Evolutionary conservation across 306 rosid genomes (phyloP), one percentile per base, ranked within the genome.

Genomic region (Vigna unguiculata): DNA sequence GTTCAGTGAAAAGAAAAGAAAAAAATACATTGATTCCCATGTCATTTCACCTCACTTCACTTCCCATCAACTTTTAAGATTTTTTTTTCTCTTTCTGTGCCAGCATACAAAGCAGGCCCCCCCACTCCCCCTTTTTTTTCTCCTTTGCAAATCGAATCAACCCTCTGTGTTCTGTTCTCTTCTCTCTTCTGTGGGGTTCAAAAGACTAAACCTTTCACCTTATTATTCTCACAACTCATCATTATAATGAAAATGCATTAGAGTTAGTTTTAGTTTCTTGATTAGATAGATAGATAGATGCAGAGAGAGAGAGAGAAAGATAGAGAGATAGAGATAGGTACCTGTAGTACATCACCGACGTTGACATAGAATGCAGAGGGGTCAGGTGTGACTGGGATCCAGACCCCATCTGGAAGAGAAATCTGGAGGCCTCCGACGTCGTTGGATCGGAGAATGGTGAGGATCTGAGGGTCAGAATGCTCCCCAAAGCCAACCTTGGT

Each of bases 401-500:
- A 93, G 5, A 86, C 69, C 6, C 92, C 92, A 52, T 85, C 60
- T 34, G 78, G 80, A 10, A 78, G 81, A 7, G 89, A 89, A 48
- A 93, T 90, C 75, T 93, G 96, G 60, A 93, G 96, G 76, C 98
- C 98, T 30, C 58, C 40, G 7, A 89, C 98, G 20, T 93, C 93
- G 86, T 93, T 90, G 76, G 98, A 93, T 91, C 89, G 69, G 7
- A 93, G 81, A 1, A 93, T 75, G 48, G 96, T 90, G 62, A 90
- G 16, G 79, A 93, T 89, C 88, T 93, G 98, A 83, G 98, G 98
- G 89, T 93, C 98, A 75, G 93, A 83, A 82, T 93, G 98, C 85
- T 83, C 97, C 9, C 96, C 97, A 57, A 92, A 86, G 1, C 92
- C 97, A 53, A 90, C 79, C 40, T 60, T 82, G 66, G 9, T 4